Percentiles rank a stretch among this genome's conserved stretches.
Conservation (phyloP, 2,329 filamentous ascomycete species). For the Ophiostoma novo-ulmi region DNA sequence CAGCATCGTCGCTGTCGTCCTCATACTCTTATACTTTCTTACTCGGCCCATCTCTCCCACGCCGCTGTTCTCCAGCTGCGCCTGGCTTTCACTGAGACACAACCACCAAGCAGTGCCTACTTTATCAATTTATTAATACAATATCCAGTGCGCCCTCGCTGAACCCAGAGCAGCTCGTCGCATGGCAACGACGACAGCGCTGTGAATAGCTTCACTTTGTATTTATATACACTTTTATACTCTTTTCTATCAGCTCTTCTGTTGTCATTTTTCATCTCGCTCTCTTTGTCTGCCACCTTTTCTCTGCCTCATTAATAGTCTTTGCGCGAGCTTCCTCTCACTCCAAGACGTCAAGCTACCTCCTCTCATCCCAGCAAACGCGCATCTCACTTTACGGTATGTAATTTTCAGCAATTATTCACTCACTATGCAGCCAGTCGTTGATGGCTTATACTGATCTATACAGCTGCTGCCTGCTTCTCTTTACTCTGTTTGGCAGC, state of each 20-base stretch:
- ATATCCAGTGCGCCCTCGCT: not conserved
- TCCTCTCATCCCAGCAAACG: not conserved
- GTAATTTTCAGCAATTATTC: not conserved
- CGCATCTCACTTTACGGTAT: not conserved
- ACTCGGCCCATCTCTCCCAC: not conserved
- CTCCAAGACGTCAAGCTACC: not conserved
- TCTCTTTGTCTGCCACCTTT: not conserved
- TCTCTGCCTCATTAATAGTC: not conserved
- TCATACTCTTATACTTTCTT: not conserved
- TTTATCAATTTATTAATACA: too few relatives aligned
- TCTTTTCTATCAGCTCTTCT: not conserved
- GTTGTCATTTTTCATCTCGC: not conserved
- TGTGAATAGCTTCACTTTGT: not conserved
- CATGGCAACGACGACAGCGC: not conserved
- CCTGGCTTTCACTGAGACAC: not conserved
- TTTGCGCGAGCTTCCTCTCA: not conserved
- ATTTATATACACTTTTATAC: not conserved
- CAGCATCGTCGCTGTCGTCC: not conserved
- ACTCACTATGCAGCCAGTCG: not conserved
- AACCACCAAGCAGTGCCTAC: not conserved
- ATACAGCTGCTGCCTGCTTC: not conserved
- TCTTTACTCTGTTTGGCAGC: not conserved
- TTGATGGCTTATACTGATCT: too few relatives aligned
- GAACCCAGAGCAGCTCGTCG: not conserved
- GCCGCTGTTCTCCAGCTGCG: not conserved